phyloP scores from a whole-genome alignment of 306 rosid genomes.

The Inga leiocalycina region DNA sequence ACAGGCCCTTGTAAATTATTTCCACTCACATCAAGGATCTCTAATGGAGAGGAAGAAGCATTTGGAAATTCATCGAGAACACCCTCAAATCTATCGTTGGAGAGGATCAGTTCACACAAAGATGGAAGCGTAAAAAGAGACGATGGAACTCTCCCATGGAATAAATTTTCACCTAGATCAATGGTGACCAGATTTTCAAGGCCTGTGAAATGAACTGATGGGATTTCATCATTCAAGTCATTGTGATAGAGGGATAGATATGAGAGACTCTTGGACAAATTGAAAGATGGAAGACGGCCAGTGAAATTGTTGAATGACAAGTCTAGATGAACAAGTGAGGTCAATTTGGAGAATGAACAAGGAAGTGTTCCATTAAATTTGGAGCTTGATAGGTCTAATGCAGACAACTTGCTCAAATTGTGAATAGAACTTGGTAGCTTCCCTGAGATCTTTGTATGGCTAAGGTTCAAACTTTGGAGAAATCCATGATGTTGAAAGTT shows the following conservation, averaged over 20 bases:
- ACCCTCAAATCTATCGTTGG: conserved; percentile 33
- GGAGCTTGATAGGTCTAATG: conserved; percentile 33
- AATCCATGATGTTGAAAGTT: conserved; percentile 28
- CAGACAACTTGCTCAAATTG: conserved; percentile 31
- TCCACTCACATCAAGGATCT: conserved; percentile 42
- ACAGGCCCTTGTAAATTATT: conserved; percentile 52
- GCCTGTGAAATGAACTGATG: conserved; percentile 20
- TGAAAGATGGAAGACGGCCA: conserved; percentile 47
- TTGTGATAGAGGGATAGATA: conserved; percentile 29
- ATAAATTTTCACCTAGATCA: conserved; percentile 26
- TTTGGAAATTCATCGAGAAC: conserved; percentile 11
- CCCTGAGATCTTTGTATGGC: conserved; percentile 38
- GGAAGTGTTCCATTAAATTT: conserved; percentile 43
- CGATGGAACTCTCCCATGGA: conserved; percentile 36
- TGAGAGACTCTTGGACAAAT: conserved; percentile 30
- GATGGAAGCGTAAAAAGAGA: conserved; percentile 30
- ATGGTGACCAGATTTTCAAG: conserved; percentile 20
- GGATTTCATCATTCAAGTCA: conserved; percentile 19
- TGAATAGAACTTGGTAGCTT: conserved; percentile 18
- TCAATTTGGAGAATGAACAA: conserved; percentile 28
- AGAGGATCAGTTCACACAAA: conserved; percentile 16
- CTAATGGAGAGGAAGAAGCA: neutral
- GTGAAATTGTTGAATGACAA: conserved; percentile 38
- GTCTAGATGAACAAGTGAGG: conserved; percentile 37
- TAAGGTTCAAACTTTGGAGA: conserved; percentile 5